These are phyloP conservation scores for Metschnikowia bowlesiae DNA, from an alignment of 805 yeast genomes.

Conservation along the genomic window DNA sequence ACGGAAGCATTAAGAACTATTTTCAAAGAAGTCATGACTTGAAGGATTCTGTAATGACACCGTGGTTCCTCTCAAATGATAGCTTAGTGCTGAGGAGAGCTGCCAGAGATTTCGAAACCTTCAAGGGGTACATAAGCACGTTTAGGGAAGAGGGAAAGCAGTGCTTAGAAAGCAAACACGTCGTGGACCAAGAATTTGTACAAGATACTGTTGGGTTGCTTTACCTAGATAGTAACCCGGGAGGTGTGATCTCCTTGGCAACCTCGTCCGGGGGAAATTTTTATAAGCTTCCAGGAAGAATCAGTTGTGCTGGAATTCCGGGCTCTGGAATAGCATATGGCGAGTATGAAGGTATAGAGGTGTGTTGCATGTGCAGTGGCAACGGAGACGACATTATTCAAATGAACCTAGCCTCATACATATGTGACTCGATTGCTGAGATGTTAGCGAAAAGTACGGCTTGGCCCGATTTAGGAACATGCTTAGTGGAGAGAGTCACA, in stretches of 20 bases:
- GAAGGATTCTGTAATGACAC: neutral
- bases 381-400: conserved; percentile 53
- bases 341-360: conserved; percentile 15
- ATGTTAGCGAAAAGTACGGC: conserved; percentile 8
- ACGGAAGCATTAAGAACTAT: neutral
- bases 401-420: conserved; percentile 34
- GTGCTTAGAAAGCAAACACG: neutral
- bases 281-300: conserved; percentile 45
- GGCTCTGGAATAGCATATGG: conserved; percentile 41
- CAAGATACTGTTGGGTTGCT: conserved; percentile 47
- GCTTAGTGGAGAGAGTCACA: conserved; percentile 17
- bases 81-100: neutral
- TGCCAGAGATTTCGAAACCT: neutral
- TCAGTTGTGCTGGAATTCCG: conserved; percentile 51
- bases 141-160: neutral
- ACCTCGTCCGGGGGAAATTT: conserved; percentile 54
- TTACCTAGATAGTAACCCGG: conserved; percentile 10
- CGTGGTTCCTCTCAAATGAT: neutral
- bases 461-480: conserved; percentile 18
- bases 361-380: conserved; percentile 45
- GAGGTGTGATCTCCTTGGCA: conserved; percentile 17
- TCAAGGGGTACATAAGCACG: neutral
- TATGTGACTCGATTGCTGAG: conserved; percentile 17
- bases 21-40: neutral
- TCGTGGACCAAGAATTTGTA: conserved; percentile 9